Evolutionary conservation across 106 monocot genomes (phyloP).

Genomic region (Acorus gramineus): DNA sequence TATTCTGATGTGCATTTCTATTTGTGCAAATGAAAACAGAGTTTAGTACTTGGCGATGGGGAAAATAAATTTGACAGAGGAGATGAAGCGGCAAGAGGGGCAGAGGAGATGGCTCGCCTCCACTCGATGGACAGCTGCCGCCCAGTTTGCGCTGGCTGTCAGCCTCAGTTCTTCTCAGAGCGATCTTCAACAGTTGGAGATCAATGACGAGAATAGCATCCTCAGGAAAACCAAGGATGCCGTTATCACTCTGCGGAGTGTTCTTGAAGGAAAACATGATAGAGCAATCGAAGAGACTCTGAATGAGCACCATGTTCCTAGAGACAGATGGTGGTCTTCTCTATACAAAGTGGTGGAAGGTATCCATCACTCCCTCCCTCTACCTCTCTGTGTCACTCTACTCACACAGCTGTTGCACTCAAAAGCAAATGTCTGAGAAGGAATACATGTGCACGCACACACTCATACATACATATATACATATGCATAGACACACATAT

Average conservation of each 20-base stretch:
- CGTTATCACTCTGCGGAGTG: constrained; percentile 77
- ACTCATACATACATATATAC: too few species aligned
- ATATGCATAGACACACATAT: too few species aligned
- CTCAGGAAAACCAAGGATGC: constrained; percentile 86
- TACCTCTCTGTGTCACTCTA: too few species aligned
- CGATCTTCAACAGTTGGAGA: constrained; percentile 54
- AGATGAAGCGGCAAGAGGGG: constrained; percentile 28
- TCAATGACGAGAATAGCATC: constrained; percentile 58
- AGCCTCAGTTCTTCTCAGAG: constrained; percentile 75
- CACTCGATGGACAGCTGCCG: constrained; percentile 82
- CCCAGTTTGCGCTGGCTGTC: constrained; percentile 78
- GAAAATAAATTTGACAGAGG: constrained; percentile 36
- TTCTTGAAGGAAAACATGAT: constrained; percentile 85
- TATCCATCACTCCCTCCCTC: constrained; percentile 13
- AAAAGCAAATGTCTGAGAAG: too few species aligned
- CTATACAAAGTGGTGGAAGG: constrained; percentile 95
- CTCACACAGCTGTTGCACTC: too few species aligned
- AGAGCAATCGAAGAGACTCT: constrained; percentile 52
- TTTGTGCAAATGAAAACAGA: constrained; percentile 26
- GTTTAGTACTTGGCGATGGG: constrained; percentile 41
- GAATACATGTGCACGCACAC: too few species aligned
- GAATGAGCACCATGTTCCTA: constrained; percentile 51
- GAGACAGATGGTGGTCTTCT: constrained; percentile 94
- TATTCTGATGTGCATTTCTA: neutral
- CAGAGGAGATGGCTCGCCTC: constrained; percentile 73